Evolutionary conservation across 306 rosid species (phyloP), one percentile per base, ranked within the genome.

Genomic region (Prosopis cineraria): DNA sequence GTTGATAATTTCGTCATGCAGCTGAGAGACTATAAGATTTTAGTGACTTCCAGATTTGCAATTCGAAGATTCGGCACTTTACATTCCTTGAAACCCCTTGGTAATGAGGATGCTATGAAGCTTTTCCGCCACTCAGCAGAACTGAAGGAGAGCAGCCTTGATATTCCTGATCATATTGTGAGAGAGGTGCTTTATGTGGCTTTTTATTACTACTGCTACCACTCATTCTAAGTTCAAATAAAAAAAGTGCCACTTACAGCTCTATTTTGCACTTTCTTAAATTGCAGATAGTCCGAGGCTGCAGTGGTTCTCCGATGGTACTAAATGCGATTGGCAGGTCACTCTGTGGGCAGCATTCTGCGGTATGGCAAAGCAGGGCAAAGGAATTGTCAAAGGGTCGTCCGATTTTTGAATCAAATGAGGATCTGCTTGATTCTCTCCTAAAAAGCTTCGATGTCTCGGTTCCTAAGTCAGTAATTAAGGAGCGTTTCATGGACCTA

Each of bases 401-500:
- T 0, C 79, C 87, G 0, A 78, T 85, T 68, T 60, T 93, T 45
- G 66, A 68, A 14, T 79, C 82, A 0, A 82, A 63, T 5, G 10
- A 2, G 0, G 70, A 77, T 9, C 64, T 86, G 59, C 87, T 85
- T 72, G 29, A 16, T 9, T 67, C 84, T 78, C 90, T 89, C 22
- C 79, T 86, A 76, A 84, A 82, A 41, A 80, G 83, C 79, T 55
- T 90, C 5, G 91, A 86, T 68, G 84, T 59, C 5, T 72, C 68
- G 62, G 78, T 84, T 30, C 29, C 81, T 5, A 77, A 72, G 74
- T 52, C 27, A 14, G 68, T 33, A 16, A 72, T 45, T 7, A 74
- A 88, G 76, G 86, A 93, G 56, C 81, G 92, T 78, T 93, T 93
- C 85, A 13, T 60, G 68, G 93, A 93, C 81, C 79, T 93, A 12